These are phyloP conservation scores for Emmonsiellopsis sp. DNA, from an alignment of 2,329 filamentous ascomycete genomes.

Conservation along the genomic window DNA sequence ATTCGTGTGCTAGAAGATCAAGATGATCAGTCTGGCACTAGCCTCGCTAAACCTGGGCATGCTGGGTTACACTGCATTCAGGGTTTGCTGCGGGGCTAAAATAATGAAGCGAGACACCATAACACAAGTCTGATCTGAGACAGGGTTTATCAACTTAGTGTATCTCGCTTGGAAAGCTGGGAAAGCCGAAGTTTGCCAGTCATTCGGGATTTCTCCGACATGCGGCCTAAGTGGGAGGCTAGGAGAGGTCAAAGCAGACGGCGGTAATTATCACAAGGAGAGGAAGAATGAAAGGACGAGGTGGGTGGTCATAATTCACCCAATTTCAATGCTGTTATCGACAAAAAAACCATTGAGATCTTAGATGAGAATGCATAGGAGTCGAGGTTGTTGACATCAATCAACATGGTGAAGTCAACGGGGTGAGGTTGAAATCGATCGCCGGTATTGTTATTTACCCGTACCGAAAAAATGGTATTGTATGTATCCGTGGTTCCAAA, in stretches of 20 bases:
- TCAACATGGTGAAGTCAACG: neutral
- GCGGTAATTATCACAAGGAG: neutral
- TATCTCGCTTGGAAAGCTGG: conserved; percentile 1
- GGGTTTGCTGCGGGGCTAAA: neutral
- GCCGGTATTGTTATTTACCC: neutral
- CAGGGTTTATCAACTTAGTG: neutral
- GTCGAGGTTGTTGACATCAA: neutral
- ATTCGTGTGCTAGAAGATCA: no score
- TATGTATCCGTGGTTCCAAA: no score
- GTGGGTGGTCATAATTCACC: no score
- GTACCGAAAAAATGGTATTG: no score
- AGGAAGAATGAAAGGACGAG: neutral
- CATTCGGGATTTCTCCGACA: conserved; percentile 1
- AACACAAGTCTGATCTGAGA: neutral
- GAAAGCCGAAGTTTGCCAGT: neutral
- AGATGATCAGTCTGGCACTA: no score
- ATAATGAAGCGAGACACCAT: neutral
- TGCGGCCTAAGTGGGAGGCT: neutral
- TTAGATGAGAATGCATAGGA: neutral
- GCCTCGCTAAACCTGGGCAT: no score
- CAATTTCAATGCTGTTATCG: neutral
- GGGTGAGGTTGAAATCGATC: neutral
- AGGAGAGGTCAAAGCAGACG: neutral
- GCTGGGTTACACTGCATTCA: no score
- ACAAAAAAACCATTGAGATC: neutral